Conservation (phyloP, 495 filamentous ascomycete species). For the Astrothelium macrocarpum region DNA sequence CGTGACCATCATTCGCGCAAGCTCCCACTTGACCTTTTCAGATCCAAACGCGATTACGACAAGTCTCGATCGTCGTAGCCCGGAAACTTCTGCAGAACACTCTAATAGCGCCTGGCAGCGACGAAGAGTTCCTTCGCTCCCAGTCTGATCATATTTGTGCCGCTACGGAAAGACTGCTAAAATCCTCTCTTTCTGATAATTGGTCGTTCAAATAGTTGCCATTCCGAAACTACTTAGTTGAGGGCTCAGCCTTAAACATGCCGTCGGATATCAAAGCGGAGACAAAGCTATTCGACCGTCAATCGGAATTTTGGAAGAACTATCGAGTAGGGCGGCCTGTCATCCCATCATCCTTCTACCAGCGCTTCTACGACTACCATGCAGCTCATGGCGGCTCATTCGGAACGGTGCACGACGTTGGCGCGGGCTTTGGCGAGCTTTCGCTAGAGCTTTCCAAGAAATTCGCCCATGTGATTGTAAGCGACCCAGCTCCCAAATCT, state of each 20-base stretch:
- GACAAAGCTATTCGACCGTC: not conserved
- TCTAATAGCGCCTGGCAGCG: too few relatives aligned
- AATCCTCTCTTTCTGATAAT: too few relatives aligned
- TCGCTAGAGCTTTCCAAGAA: not conserved
- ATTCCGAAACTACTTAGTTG: not conserved
- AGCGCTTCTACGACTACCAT: not conserved
- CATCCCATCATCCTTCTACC: not conserved
- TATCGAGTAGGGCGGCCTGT: not conserved
- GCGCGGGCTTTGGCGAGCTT: not conserved
- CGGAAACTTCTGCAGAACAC: too few relatives aligned
- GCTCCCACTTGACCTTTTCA: too few relatives aligned
- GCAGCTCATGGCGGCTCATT: not conserved
- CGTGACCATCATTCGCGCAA: too few relatives aligned
- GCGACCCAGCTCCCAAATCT: not conserved
- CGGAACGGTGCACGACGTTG: not conserved
- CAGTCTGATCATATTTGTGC: too few relatives aligned
- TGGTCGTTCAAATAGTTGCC: not conserved
- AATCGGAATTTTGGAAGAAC: not conserved
- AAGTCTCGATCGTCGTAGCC: too few relatives aligned
- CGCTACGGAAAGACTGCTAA: too few relatives aligned
- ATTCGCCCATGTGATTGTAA: not conserved
- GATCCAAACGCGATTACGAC: too few relatives aligned
- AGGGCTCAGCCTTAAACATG: not conserved
- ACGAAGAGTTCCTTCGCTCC: too few relatives aligned
- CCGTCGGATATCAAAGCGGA: not conserved